Evolutionary conservation across 129 eudicot genomes (phyloP), one percentile per base, ranked within the genome.

Genomic region (Gnaphalium uliginosum): DNA sequence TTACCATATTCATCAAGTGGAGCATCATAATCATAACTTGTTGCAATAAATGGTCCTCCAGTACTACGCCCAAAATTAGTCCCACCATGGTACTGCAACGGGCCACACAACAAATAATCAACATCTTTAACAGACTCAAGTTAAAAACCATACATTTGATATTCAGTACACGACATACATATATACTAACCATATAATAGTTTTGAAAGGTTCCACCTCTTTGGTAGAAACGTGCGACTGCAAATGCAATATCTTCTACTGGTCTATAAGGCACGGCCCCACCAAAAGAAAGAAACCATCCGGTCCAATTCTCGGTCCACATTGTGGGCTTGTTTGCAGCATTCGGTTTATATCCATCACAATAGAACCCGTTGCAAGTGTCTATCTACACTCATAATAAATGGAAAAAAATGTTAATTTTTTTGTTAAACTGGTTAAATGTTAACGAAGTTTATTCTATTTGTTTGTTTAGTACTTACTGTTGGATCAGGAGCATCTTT

Each of bases 281-380:
- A 4, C 97, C 98, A 78, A 85, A 90, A 8, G 90, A 46, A 74
- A 85, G 79, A 83, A 87, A 95, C 99, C 99, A 95, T 77, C 99
- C 99, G 39, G 85, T 95, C 99, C 99, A 95, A 78, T 95, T 95
- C 78, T 95, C 99, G 13, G 99, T 95, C 99, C 99, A 95, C 89
- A 95, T 84, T 63, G 90, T 86, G 2, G 99, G 99, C 60, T 81
- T 91, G 80, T 86, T 85, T 19, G 76, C 78, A 62, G 99, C 78
- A 78, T 95, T 91, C 10, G 97, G 99, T 26, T 88, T 91, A 83
- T 83, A 95, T 71, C 89, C 90, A 43, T 95, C 99, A 73, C 99
- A 95, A 46, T 95, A 95, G 67, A 91, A 95, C 69, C 99, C 99
- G 59, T 95, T 95, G 83, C 99, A 95, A 35, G 99, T 94, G 78